Evolutionary conservation across 768 basidiomycete genomes (phyloP).

Genomic region (Auriscalpium microsporum): DNA sequence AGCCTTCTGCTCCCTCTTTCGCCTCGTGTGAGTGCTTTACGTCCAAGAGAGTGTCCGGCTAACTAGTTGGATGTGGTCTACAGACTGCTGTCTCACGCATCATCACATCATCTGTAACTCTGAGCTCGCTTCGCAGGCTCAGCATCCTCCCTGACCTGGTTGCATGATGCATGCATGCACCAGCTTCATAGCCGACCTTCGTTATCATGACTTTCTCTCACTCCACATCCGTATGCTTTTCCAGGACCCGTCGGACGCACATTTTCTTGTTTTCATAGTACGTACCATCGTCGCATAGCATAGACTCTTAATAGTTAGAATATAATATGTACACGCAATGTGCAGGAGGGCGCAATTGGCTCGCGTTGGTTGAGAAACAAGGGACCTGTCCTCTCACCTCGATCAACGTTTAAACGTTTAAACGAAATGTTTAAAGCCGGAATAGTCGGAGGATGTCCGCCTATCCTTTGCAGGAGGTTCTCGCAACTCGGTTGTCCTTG

Average conservation of each 20-base stretch:
- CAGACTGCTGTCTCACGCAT: no score
- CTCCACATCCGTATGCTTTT: slow-evolving; percentile 18
- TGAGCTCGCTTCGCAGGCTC: no score
- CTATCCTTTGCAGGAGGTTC: no score
- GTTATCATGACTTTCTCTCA: slow-evolving; percentile 25
- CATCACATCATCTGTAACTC: no score
- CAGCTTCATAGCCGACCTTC: slow-evolving; percentile 30
- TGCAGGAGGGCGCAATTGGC: no score
- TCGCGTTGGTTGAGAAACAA: no score
- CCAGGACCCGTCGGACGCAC: slow-evolving; percentile 11
- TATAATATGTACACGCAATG: no score
- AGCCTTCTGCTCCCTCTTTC: not conserved
- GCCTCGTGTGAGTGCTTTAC: not conserved
- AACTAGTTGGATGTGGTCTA: not conserved
- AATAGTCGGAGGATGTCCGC: no score
- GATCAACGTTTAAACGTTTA: not conserved
- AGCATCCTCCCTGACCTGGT: no score
- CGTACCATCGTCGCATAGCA: slow-evolving; percentile 1
- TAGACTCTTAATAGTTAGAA: no score
- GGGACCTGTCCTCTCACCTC: slow-evolving; percentile 9
- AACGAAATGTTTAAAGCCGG: no score
- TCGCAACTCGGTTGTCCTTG: no score
- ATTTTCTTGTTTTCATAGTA: slow-evolving; percentile 5
- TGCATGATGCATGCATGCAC: not conserved
- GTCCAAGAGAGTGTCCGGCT: not conserved